Base-by-base conservation (phyloP, 805 yeast genomes). In the Torulaspora indica region DNA sequence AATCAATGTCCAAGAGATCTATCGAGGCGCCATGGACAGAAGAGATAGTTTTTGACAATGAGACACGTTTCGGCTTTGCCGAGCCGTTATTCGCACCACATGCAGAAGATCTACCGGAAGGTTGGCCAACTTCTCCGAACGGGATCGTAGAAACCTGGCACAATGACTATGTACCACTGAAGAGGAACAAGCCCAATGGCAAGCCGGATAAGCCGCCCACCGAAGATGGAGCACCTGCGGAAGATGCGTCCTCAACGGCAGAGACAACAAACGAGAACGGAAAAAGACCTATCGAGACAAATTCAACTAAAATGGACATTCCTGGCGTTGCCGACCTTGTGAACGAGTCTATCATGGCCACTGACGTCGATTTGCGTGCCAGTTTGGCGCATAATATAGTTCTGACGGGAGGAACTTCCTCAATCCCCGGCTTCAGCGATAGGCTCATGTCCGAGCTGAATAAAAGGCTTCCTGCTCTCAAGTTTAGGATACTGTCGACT, bases 341-440 rank as follows among this genome's bases (percentile, higher is more conserved):
- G 76, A 35, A 79, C 73, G 52, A 77, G 77, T 22, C 70, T 74
- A 46, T 73, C 75, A 38, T 69, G 73, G 45, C 75, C 18, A 56
- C 82, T 38, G 96, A 90, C 64, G 85, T 88, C 22, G 95, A 85
- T 68, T 70, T 85, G 52, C 75, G 95, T 47, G 84, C 96, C 1
- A 84, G 88, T 34, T 71, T 88, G 17, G 96, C 96, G 0, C 91
- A 88, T 65, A 89, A 89, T 59, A 82, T 90, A 43, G 85, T 90
- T 13, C 73, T 90, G 20, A 87, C 95, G 0, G 97, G 97, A 17
- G 85, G 95, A 2, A 73, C 82, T 0, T 82, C 95, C 6, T 72
- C 86, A 45, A 73, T 86, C 14, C 95, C 95, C 10, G 95, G 93
- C 5, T 68, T 89, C 42, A 82, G 83, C 14, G 95, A 87, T 55